Conservation (phyloP, 768 basidiomycete species). For the Sutorius australiensis region DNA sequence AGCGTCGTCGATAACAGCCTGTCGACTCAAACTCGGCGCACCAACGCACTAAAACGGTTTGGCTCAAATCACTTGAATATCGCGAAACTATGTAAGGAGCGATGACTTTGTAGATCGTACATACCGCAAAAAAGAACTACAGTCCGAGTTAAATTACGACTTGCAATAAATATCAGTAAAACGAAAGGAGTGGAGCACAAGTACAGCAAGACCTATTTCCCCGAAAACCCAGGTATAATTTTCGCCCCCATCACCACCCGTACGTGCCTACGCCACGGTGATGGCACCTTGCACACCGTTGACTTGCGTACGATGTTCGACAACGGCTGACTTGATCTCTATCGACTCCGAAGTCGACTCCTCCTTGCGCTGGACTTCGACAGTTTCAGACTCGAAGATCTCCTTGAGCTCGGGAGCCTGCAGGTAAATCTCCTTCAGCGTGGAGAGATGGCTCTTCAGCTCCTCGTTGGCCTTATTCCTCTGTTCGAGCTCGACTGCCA, state of each 20-base stretch:
- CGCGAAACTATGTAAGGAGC: no score
- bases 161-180: no score
- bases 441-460: background rate
- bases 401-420: constrained; percentile 7
- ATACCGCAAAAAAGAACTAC: no score
- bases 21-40: no score
- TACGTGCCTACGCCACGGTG: constrained; percentile 3
- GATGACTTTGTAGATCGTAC: no score
- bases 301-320: constrained; percentile 3
- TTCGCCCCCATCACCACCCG: background rate
- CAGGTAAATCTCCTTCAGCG: constrained; percentile 8
- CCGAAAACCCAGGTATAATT: no score
- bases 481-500: constrained; percentile 2
- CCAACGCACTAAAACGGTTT: no score
- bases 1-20: no score
- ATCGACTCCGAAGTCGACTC: background rate
- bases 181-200: no score
- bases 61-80: no score
- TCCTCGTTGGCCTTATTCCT: constrained; percentile 12
- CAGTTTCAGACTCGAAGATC: constrained; percentile 9
- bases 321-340: background rate
- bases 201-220: no score
- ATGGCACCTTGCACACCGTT: background rate
- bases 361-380: constrained; percentile 5
- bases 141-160: no score